Conservation (phyloP, 108 stramenopile genomes). For the Cafeteria roenbergensis region DNA sequence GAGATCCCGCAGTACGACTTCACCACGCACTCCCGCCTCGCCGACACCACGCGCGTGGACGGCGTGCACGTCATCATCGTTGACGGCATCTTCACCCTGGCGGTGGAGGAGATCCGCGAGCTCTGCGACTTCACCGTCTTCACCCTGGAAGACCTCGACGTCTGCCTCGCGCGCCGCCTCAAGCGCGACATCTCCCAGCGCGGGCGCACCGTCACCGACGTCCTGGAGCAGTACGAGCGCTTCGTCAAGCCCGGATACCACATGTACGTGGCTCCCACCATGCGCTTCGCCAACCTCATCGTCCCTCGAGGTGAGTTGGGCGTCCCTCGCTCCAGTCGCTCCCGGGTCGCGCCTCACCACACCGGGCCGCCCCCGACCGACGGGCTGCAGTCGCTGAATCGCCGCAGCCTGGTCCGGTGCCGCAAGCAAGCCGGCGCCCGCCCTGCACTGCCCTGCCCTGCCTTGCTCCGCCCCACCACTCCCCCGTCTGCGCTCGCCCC, state of each 20-base stretch:
- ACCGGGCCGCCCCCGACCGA: no score
- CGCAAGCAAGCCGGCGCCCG: no score
- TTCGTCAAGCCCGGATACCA: constrained; percentile 21
- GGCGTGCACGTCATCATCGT: constrained; percentile 13
- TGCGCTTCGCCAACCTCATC: constrained; percentile 22
- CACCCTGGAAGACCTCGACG: constrained; percentile 22
- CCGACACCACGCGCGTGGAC: constrained; percentile 2
- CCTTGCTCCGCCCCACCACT: no score
- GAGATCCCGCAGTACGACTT: constrained; percentile 27
- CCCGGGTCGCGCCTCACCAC: no score
- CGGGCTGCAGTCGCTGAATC: no score
- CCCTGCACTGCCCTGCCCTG: no score
- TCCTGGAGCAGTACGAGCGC: constrained; percentile 17
- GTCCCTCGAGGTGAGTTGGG: constrained; percentile 18
- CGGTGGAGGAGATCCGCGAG: constrained; percentile 1
- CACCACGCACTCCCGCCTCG: constrained; percentile 17
- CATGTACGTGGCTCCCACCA: constrained; percentile 20
- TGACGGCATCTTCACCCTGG: constrained; percentile 22
- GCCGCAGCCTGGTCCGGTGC: no score
- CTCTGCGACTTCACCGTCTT: constrained; percentile 20
- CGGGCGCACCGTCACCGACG: constrained; percentile 8
- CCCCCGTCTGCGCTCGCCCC: no score
- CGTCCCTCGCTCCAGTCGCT: no score
- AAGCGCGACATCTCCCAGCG: constrained; percentile 18
- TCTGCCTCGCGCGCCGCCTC: constrained; percentile 21